These are phyloP conservation scores for Candida labiduridarum DNA, from an alignment of 1,139 yeast genomes.

Conservation along the genomic window DNA sequence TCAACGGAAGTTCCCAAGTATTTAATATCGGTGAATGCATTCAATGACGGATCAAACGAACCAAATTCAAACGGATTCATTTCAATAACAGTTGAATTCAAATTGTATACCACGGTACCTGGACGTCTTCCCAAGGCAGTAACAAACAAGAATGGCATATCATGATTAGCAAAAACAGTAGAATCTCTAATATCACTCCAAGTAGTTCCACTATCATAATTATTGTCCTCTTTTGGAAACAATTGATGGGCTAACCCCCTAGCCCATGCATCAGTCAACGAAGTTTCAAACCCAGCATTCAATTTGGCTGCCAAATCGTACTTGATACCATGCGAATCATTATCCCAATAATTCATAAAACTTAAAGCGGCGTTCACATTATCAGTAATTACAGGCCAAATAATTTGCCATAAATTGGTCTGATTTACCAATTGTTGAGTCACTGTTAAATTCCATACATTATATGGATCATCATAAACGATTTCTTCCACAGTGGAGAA, in stretches of 20 bases:
- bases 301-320: constrained; percentile 31
- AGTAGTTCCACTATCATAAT: constrained; percentile 28
- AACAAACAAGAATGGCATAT: constrained; percentile 45
- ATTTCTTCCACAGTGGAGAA: constrained; percentile 39
- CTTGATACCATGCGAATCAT: constrained; percentile 25
- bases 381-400: constrained; percentile 24
- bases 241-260: constrained; percentile 44
- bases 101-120: constrained; percentile 31
- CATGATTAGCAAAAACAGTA: constrained; percentile 30
- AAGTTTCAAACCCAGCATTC: constrained; percentile 34
- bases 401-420: constrained; percentile 23
- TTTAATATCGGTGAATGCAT: constrained; percentile 38
- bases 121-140: constrained; percentile 42
- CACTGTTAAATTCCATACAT: constrained; percentile 40
- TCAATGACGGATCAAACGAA: constrained; percentile 42
- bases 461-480: constrained; percentile 31
- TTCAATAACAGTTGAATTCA: constrained; percentile 43
- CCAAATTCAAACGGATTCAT: constrained; percentile 49
- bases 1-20: constrained; percentile 61
- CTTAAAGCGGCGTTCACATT: constrained; percentile 28
- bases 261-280: constrained; percentile 42
- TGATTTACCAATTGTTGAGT: constrained; percentile 31
- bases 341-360: constrained; percentile 34
- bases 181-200: constrained; percentile 37
- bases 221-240: constrained; percentile 27